Percentiles rank a stretch among this genome's conserved stretches.
Evolutionary conservation across 345 rosid species (phyloP).

Genomic region (Euphorbia lathyris): DNA sequence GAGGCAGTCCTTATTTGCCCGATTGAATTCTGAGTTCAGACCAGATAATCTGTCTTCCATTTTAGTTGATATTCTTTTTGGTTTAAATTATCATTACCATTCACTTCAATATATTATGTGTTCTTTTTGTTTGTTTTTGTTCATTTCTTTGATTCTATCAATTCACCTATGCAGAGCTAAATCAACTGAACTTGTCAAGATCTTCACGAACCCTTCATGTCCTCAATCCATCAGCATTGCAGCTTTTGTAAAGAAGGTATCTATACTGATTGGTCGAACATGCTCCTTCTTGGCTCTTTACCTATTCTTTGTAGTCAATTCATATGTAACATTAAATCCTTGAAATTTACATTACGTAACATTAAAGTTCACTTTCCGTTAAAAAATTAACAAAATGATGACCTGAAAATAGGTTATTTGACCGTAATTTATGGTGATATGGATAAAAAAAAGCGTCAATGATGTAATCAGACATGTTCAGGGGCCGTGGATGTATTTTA

Average conservation of each 20-base stretch:
- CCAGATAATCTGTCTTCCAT: neutral
- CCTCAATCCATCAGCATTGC: slow-evolving; percentile 73
- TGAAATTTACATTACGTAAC: no score
- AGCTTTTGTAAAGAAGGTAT: slow-evolving; percentile 81
- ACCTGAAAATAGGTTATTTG: no score
- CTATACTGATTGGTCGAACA: slow-evolving; percentile 7
- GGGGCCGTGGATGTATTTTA: no score
- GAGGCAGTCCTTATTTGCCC: neutral
- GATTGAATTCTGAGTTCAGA: neutral
- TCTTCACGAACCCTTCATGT: slow-evolving; percentile 62
- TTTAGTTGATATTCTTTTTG: slow-evolving; percentile 3
- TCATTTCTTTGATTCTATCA: neutral
- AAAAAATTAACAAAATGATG: no score
- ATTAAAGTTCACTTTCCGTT: no score
- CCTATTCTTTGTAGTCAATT: neutral
- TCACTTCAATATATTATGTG: neutral
- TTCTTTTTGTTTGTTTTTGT: neutral
- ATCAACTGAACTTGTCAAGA: slow-evolving; percentile 62
- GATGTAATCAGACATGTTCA: no score
- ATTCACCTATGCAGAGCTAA: slow-evolving; percentile 53
- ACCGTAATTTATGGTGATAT: no score
- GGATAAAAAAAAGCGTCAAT: no score
- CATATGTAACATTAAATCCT: no score
- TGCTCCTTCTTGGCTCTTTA: slow-evolving; percentile 5
- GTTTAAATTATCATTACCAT: slow-evolving; percentile 10